These are phyloP conservation scores for Aspergillus carbonarius DNA, from an alignment of 2,329 filamentous ascomycete species.

Conservation along the genomic window DNA sequence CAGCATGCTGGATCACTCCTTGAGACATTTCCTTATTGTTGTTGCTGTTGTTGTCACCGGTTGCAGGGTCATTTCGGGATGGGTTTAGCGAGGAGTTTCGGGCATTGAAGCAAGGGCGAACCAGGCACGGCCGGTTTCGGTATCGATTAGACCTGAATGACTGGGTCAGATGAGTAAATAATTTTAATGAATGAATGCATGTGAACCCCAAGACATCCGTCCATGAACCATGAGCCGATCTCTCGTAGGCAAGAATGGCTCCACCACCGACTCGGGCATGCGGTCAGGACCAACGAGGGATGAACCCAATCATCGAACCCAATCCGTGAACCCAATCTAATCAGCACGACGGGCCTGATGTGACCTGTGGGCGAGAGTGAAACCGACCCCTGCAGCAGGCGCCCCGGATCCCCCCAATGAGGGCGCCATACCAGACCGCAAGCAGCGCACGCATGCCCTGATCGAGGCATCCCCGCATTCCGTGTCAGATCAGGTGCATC, in stretches of 20 bases:
- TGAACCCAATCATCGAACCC: slow-evolving; percentile 5
- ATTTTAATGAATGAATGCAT: slow-evolving; percentile 3
- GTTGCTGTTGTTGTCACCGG: background rate
- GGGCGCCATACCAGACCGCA: no score
- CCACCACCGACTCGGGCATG: background rate
- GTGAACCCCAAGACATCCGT: background rate
- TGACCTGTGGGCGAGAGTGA: background rate
- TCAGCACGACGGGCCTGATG: slow-evolving; percentile 1
- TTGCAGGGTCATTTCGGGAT: slow-evolving; percentile 4
- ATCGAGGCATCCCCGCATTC: slow-evolving; percentile 2
- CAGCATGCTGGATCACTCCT: slow-evolving; percentile 8
- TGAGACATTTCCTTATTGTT: slow-evolving; percentile 8
- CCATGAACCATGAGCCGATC: background rate
- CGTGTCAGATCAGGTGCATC: background rate
- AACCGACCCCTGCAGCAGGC: background rate
- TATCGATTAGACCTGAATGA: background rate
- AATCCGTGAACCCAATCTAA: slow-evolving; percentile 16
- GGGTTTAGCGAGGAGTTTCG: slow-evolving; percentile 17
- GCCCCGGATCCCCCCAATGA: background rate
- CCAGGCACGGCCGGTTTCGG: slow-evolving; percentile 5
- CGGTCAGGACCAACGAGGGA: background rate
- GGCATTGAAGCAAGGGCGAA: slow-evolving; percentile 13
- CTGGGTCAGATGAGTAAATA: slow-evolving; percentile 5
- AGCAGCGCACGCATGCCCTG: background rate
- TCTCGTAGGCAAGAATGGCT: background rate